Percentiles rank a stretch among this genome's conserved stretches.
Evolutionary conservation across 352 stramenopile genomes (phyloP).

Genomic region (Globisporangium sylvaticum): DNA sequence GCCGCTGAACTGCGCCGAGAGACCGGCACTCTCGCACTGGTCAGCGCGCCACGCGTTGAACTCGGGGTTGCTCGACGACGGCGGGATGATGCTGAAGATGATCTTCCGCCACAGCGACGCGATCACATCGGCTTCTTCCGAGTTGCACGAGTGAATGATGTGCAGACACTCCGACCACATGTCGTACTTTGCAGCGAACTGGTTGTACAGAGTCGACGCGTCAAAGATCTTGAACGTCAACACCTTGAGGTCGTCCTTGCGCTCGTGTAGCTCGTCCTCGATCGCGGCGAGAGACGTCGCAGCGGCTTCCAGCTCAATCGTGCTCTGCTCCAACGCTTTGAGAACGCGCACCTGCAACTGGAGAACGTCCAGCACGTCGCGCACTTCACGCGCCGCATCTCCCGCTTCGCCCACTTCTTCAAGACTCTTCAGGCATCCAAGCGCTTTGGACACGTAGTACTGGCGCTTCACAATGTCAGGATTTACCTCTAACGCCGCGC

Average conservation of each 20-base stretch:
- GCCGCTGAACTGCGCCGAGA: slow-evolving; percentile 34
- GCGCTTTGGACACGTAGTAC: slow-evolving; percentile 77
- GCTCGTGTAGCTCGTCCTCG: slow-evolving; percentile 45
- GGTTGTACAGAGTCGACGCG: slow-evolving; percentile 82
- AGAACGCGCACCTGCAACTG: slow-evolving; percentile 81
- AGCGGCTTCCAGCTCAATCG: slow-evolving; percentile 59
- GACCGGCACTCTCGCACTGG: slow-evolving; percentile 57
- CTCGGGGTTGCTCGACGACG: slow-evolving; percentile 50
- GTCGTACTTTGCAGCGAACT: slow-evolving; percentile 81
- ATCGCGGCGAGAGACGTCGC: slow-evolving; percentile 22
- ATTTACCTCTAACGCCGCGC: slow-evolving; percentile 47
- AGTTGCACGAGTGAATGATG: slow-evolving; percentile 84
- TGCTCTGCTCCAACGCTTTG: slow-evolving; percentile 66
- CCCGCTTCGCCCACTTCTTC: slow-evolving; percentile 65
- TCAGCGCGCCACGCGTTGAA: slow-evolving; percentile 76
- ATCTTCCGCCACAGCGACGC: slow-evolving; percentile 69
- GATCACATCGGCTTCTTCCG: slow-evolving; percentile 71
- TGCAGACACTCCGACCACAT: slow-evolving; percentile 86
- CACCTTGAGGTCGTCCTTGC: slow-evolving; percentile 55
- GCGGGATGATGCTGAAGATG: slow-evolving; percentile 64
- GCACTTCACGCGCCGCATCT: slow-evolving; percentile 74
- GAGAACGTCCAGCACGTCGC: slow-evolving; percentile 78
- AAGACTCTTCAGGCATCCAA: slow-evolving; percentile 75
- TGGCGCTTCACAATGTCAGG: slow-evolving; percentile 78
- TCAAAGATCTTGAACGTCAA: slow-evolving; percentile 79